These are phyloP conservation scores for Chimonanthus salicifolius DNA, from an alignment of 164 flowering plant genomes.

Conservation along the genomic window DNA sequence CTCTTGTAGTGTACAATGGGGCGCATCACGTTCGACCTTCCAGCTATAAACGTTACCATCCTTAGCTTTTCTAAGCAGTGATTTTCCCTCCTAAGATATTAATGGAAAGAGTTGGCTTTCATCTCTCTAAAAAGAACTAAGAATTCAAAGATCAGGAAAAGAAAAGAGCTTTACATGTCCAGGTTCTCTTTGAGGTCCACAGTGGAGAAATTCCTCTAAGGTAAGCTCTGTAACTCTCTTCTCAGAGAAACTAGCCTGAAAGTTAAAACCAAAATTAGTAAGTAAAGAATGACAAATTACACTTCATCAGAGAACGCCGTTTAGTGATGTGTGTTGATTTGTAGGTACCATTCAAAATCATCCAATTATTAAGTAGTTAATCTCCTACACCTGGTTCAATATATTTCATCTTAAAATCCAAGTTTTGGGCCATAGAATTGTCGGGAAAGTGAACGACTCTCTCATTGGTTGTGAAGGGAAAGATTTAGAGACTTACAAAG, in stretches of 20 bases:
- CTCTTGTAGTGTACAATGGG: conserved; percentile 74
- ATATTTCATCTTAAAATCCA: no score
- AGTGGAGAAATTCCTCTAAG: conserved; percentile 51
- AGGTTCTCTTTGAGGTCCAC: conserved; percentile 69
- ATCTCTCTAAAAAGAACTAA: neutral
- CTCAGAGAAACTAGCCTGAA: conserved; percentile 59
- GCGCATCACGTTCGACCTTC: conserved; percentile 69
- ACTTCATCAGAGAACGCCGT: no score
- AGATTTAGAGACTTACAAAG: no score
- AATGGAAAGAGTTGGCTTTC: neutral
- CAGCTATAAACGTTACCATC: conserved; percentile 69
- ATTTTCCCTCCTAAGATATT: conserved; percentile 35
- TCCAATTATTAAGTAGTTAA: no score
- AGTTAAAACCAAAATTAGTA: neutral
- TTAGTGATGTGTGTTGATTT: no score
- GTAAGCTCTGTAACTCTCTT: conserved; percentile 62
- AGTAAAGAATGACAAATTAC: neutral
- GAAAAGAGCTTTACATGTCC: conserved; percentile 13
- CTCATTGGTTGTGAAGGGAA: no score
- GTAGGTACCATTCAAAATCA: no score
- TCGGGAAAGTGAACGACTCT: no score
- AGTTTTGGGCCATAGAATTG: no score
- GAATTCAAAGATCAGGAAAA: neutral
- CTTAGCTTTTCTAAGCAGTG: conserved; percentile 60
- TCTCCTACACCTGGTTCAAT: no score